These are phyloP conservation scores for Dactylellina sp. DNA, from an alignment of 2,329 filamentous ascomycete species.

Conservation along the genomic window DNA sequence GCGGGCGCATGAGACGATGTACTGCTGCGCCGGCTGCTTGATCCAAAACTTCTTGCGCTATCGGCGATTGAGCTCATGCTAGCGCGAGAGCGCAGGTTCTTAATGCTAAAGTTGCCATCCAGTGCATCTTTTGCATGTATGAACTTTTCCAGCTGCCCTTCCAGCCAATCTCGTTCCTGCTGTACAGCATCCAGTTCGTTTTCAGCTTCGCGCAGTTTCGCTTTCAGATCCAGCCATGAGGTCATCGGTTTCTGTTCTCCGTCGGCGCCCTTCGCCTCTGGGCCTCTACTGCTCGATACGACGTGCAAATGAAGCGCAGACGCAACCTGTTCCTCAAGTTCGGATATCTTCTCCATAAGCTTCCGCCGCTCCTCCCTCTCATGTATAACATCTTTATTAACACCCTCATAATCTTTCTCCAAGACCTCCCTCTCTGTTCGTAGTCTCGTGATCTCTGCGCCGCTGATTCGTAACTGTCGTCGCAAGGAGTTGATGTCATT, in stretches of 20 bases:
- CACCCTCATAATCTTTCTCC: slow-evolving; percentile 50
- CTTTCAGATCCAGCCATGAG: slow-evolving; percentile 53
- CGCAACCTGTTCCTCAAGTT: slow-evolving; percentile 50
- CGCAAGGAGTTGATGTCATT: slow-evolving; percentile 55
- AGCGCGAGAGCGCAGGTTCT: slow-evolving; percentile 48
- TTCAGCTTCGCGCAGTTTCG: slow-evolving; percentile 53
- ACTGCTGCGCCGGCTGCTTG: slow-evolving; percentile 48
- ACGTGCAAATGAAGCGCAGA: slow-evolving; percentile 51
- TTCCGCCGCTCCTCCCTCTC: slow-evolving; percentile 47
- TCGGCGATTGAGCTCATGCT: slow-evolving; percentile 54
- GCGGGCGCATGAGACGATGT: slow-evolving; percentile 41
- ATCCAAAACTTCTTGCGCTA: slow-evolving; percentile 44
- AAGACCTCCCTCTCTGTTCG: slow-evolving; percentile 54
- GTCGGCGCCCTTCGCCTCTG: slow-evolving; percentile 16
- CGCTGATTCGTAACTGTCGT: slow-evolving; percentile 55
- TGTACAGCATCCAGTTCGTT: slow-evolving; percentile 52
- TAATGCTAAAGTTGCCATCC: slow-evolving; percentile 53
- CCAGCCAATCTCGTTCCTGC: slow-evolving; percentile 53
- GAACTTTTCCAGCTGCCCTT: slow-evolving; percentile 53
- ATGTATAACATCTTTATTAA: slow-evolving; percentile 43
- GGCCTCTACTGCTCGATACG: slow-evolving; percentile 35
- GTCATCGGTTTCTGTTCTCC: slow-evolving; percentile 38
- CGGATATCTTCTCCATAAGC: slow-evolving; percentile 54
- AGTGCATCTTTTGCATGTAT: slow-evolving; percentile 55
- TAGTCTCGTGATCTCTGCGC: slow-evolving; percentile 55